Conservation (phyloP, 306 rosid genomes). For the Prunus mongolica region DNA sequence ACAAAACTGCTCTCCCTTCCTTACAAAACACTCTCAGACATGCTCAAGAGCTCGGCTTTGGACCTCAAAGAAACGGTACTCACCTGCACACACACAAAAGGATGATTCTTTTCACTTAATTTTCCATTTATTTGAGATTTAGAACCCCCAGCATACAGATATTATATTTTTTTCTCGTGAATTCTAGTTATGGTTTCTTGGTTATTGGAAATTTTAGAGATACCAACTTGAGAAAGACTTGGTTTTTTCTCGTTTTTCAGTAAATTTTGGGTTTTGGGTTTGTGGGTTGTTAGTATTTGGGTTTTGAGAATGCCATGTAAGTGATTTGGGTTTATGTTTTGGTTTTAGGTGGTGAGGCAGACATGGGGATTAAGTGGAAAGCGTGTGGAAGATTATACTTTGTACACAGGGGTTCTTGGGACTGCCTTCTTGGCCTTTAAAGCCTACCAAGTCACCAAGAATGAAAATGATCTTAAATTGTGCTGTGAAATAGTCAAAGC, state of each 20-base stretch:
- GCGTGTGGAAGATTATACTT: slow-evolving; percentile 53
- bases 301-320: not conserved
- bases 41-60: slow-evolving; percentile 42
- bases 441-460: slow-evolving; percentile 57
- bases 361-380: slow-evolving; percentile 61
- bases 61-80: slow-evolving; percentile 64
- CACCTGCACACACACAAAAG: not conserved
- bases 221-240: not conserved
- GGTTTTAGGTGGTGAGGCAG: slow-evolving; percentile 68
- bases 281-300: slow-evolving; percentile 4
- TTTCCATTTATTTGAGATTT: not conserved
- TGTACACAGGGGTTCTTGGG: slow-evolving; percentile 80
- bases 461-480: slow-evolving; percentile 53
- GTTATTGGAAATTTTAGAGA: not conserved
- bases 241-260: not conserved
- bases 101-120: not conserved
- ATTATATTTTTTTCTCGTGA: not conserved
- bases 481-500: slow-evolving; percentile 68
- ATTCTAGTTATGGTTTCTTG: not conserved
- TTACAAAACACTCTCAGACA: slow-evolving; percentile 28
- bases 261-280: not conserved
- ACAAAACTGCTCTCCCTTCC: slow-evolving; percentile 55
- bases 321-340: slow-evolving; percentile 15
- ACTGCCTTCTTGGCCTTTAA: slow-evolving; percentile 66
- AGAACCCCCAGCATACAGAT: not conserved